Evolutionary conservation across 2,329 filamentous ascomycete genomes (phyloP).

Genomic region (Aspergillus sp.): DNA sequence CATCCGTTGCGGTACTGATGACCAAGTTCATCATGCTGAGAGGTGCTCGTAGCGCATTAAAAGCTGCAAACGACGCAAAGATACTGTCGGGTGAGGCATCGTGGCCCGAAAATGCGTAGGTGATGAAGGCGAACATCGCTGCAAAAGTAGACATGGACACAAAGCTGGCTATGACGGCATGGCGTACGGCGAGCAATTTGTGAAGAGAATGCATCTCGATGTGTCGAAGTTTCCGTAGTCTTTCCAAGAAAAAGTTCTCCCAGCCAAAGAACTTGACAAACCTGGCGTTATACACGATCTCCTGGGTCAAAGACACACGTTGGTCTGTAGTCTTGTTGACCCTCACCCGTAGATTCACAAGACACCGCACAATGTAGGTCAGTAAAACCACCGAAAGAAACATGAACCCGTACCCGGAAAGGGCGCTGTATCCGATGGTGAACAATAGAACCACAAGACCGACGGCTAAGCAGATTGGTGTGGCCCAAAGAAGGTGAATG

Average conservation of each 20-base stretch:
- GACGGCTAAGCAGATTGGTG: constrained; percentile 74
- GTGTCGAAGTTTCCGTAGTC: constrained; percentile 70
- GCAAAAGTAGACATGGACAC: constrained; percentile 88
- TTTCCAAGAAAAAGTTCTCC: constrained; percentile 80
- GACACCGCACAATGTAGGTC: constrained; percentile 70
- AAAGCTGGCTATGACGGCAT: constrained; percentile 79
- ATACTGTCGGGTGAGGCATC: constrained; percentile 71
- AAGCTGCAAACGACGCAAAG: constrained; percentile 90
- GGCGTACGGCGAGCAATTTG: constrained; percentile 75
- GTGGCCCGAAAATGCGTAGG: constrained; percentile 65
- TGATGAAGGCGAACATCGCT: constrained; percentile 93
- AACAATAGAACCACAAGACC: constrained; percentile 78
- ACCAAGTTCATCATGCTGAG: constrained; percentile 86
- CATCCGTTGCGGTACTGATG: constrained; percentile 86
- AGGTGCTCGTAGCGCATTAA: constrained; percentile 87
- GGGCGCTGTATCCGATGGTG: constrained; percentile 85
- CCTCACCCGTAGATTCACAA: constrained; percentile 70
- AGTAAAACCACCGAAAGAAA: constrained; percentile 75
- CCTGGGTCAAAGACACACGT: constrained; percentile 84
- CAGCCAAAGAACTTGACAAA: constrained; percentile 97
- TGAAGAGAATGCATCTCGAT: constrained; percentile 77
- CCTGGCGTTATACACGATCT: constrained; percentile 82
- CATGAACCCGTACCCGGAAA: constrained; percentile 82
- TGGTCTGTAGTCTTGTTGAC: constrained; percentile 97
- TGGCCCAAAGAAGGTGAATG: constrained; percentile 89